Percentiles rank a stretch among this genome's conserved stretches.
Evolutionary conservation across 2,329 filamentous ascomycete species (phyloP).

Genomic region (Pseudogymnoascus sp.): DNA sequence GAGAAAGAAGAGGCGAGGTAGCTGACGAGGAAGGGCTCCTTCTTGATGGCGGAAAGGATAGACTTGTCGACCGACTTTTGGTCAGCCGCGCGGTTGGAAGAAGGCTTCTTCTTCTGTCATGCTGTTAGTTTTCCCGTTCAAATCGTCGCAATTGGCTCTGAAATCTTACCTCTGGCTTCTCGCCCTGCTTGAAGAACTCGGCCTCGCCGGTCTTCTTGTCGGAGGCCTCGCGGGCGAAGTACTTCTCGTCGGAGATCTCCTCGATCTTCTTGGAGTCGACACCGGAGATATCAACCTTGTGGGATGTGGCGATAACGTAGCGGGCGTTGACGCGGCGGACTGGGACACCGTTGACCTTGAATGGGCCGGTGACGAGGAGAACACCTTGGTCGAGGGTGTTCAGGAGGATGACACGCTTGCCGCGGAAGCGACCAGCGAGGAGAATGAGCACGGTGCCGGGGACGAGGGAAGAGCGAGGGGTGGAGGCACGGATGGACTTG

Average conservation of each 20-base stretch:
- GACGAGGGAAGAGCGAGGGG: conserved; percentile 80
- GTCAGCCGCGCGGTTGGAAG: conserved; percentile 85
- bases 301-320: conserved; percentile 87
- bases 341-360: conserved; percentile 99
- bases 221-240: conserved; percentile 94
- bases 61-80: conserved; percentile 99
- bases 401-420: conserved; percentile 98
- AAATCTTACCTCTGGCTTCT: conserved; percentile 85
- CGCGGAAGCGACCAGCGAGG: conserved; percentile 97
- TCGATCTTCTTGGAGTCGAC: conserved; percentile 87
- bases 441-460: conserved; percentile 97
- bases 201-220: conserved; percentile 96
- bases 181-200: conserved; percentile 98
- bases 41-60: conserved; percentile 92
- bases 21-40: conserved; percentile 85
- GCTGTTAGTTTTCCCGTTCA: conserved; percentile 13
- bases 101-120: conserved; percentile 89
- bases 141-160: conserved; percentile 2
- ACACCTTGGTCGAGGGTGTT: conserved; percentile 97
- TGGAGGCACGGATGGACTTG: conserved; percentile 84
- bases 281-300: conserved; percentile 74
- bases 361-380: conserved; percentile 97
- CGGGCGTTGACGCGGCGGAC: conserved; percentile 88
- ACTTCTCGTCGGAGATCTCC: conserved; percentile 64
- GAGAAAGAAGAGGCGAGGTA: conserved; percentile 96